Evolutionary conservation across 192 early-diverging fungal species (phyloP).

Genomic region (Dimargaris verticillata): DNA sequence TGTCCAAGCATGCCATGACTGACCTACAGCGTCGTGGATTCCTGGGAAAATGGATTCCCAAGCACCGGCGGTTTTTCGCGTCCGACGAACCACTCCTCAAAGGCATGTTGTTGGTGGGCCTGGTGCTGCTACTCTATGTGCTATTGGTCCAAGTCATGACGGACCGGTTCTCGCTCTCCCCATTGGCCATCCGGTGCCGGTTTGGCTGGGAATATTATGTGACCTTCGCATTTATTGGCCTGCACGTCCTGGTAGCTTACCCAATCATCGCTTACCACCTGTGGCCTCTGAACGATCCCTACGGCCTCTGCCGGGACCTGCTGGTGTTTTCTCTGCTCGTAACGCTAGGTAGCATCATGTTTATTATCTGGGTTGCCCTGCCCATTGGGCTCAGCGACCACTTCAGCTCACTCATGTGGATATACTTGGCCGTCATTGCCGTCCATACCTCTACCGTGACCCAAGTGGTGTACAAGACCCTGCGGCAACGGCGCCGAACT

Average conservation of each 20-base stretch:
- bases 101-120: background rate
- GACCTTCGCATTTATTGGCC: background rate
- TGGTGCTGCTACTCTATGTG: background rate
- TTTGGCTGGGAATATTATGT: constrained; percentile 4
- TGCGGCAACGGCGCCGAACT: background rate
- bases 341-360: background rate
- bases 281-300: constrained; percentile 3
- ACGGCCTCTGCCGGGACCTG: constrained; percentile 7
- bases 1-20: background rate
- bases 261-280: constrained; percentile 5
- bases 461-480: background rate
- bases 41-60: background rate
- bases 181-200: background rate
- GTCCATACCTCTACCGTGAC: constrained; percentile 7
- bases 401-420: background rate
- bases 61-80: background rate
- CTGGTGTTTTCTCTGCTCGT: background rate
- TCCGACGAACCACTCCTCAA: background rate
- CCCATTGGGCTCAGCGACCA: background rate
- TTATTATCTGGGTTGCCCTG: background rate
- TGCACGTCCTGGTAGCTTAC: background rate
- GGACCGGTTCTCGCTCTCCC: background rate
- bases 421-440: background rate
- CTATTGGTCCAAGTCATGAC: constrained; percentile 2
- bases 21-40: background rate